phyloP scores from a whole-genome alignment of 257 asterid species.

The Scutellaria minor region DNA sequence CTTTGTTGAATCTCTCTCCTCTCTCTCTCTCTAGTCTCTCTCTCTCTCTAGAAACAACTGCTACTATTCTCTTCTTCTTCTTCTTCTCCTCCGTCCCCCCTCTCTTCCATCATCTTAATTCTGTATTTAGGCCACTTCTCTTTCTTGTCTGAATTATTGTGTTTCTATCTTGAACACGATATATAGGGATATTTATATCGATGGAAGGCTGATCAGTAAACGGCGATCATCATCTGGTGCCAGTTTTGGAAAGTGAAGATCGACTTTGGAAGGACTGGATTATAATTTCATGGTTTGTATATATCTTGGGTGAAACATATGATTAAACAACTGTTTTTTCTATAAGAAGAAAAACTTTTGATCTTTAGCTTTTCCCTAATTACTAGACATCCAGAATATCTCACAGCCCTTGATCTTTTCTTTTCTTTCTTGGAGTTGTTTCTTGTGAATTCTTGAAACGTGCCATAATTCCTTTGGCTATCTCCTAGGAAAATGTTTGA shows the following conservation, averaged over 20 bases:
- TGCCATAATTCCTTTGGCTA: not conserved
- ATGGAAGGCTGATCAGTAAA: slow-evolving; percentile 22
- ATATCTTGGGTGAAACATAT: not conserved
- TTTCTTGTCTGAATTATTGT: not conserved
- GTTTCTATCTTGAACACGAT: too few species aligned
- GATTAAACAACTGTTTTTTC: not conserved
- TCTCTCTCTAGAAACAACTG: not conserved
- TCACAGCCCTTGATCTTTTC: not conserved
- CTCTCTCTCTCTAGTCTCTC: too few species aligned
- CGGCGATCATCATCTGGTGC: slow-evolving; percentile 25
- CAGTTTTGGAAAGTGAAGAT: slow-evolving; percentile 29
- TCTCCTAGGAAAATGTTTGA: slow-evolving; percentile 4
- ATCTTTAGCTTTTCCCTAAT: not conserved
- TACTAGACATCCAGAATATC: too few species aligned
- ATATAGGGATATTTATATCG: not conserved
- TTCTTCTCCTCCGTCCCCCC: slow-evolving; percentile 14
- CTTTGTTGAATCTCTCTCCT: slow-evolving; percentile 37
- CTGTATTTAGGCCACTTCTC: not conserved
- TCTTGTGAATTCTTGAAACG: slow-evolving; percentile 14
- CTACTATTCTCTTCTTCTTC: not conserved
- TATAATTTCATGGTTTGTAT: slow-evolving; percentile 28
- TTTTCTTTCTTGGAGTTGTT: not conserved
- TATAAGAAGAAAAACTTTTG: too few species aligned
- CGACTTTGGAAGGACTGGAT: slow-evolving; percentile 9
- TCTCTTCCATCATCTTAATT: slow-evolving; percentile 5